These are phyloP conservation scores for Tieghemostelium lacteum DNA, from an alignment of 78 protist species.

Conservation along the genomic window DNA sequence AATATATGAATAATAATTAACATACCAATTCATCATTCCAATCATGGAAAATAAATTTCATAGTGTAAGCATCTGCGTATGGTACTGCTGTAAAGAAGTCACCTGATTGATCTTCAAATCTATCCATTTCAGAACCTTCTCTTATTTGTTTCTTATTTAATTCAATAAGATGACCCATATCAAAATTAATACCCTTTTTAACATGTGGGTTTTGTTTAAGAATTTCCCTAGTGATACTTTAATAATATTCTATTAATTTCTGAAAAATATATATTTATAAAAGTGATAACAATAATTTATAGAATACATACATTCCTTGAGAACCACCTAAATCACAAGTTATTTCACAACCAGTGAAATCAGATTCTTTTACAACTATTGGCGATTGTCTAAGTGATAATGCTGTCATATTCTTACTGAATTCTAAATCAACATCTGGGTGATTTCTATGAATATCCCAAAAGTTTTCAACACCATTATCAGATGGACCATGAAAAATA, in stretches of 20 bases:
- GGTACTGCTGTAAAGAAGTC: constrained; percentile 12
- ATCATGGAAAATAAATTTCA: constrained; percentile 1
- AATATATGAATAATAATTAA: too few relatives aligned
- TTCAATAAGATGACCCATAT: neutral
- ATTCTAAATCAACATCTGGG: neutral
- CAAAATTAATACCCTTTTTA: neutral
- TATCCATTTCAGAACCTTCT: neutral
- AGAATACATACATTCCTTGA: constrained; percentile 9
- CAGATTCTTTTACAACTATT: neutral
- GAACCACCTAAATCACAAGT: constrained; percentile 39
- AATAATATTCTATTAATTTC: too few relatives aligned
- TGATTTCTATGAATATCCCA: neutral
- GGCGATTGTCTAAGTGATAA: neutral
- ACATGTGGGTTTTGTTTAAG: neutral
- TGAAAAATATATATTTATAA: neutral
- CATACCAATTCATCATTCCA: constrained; percentile 8
- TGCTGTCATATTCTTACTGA: constrained; percentile 6
- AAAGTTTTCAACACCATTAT: neutral
- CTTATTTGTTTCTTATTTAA: neutral
- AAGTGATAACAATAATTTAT: neutral
- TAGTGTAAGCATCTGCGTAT: constrained; percentile 1
- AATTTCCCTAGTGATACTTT: neutral
- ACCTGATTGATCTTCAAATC: neutral
- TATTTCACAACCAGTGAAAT: neutral
- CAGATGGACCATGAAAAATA: neutral